These are phyloP conservation scores for Sonneratia alba DNA, from an alignment of 345 rosid species.

Conservation along the genomic window DNA sequence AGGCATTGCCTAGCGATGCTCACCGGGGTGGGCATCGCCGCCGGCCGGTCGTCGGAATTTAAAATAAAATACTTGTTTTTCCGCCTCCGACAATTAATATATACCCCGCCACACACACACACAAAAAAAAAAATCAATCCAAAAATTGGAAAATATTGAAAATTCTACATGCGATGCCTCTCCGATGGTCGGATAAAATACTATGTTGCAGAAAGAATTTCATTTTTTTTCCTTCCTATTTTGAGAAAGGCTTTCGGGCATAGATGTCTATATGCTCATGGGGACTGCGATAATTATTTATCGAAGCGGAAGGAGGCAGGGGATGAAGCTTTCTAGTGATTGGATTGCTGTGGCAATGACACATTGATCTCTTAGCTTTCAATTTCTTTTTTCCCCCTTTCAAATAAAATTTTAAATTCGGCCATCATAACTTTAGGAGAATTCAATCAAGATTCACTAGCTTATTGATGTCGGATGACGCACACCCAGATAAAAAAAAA, in stretches of 20 bases:
- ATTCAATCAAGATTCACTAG: too few relatives aligned
- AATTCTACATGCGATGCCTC: neutral
- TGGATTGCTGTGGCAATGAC: too few relatives aligned
- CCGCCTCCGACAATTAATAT: neutral
- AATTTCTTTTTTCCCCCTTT: too few relatives aligned
- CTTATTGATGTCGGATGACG: too few relatives aligned
- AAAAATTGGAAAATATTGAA: neutral
- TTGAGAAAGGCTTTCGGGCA: neutral
- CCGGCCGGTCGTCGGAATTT: constrained; percentile 10
- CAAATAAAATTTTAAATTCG: too few relatives aligned
- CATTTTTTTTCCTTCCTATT: neutral
- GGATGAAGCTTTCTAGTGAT: neutral
- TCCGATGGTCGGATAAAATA: neutral
- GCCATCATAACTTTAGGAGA: too few relatives aligned
- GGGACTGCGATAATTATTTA: constrained; percentile 18
- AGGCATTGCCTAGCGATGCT: constrained; percentile 75
- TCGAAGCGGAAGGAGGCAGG: neutral
- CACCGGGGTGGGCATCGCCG: constrained; percentile 97
- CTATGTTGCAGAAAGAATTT: neutral
- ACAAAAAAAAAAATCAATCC: neutral
- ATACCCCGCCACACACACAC: neutral
- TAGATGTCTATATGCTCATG: neutral
- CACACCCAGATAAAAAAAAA: too few relatives aligned
- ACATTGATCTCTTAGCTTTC: too few relatives aligned
- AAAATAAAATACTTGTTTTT: neutral